Evolutionary conservation across 2,329 filamentous ascomycete genomes (phyloP).

Genomic region (Aspergillus nomiae): DNA sequence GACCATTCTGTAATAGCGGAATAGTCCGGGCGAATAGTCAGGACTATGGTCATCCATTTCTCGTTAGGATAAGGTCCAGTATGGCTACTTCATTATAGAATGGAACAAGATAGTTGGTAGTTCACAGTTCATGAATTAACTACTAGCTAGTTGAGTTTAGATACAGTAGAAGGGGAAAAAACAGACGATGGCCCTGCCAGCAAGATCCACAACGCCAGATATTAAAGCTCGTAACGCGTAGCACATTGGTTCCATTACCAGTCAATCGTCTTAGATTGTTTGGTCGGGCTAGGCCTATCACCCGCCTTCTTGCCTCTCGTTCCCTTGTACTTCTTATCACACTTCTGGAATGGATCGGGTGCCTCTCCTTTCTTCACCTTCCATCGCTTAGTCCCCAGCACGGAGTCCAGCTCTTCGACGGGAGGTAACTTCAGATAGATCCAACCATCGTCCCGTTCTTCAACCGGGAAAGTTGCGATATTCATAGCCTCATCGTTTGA

Average conservation of each 20-base stretch:
- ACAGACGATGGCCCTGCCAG: background rate
- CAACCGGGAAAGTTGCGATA: constrained; percentile 78
- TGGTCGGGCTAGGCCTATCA: constrained; percentile 20
- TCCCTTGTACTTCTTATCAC: constrained; percentile 59
- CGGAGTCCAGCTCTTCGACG: constrained; percentile 75
- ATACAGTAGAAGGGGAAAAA: background rate
- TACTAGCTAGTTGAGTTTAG: background rate
- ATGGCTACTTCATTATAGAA: background rate
- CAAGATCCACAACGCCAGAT: background rate
- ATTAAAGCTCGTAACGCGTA: background rate
- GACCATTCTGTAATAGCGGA: background rate
- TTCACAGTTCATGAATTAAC: background rate
- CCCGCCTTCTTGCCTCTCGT: constrained; percentile 56
- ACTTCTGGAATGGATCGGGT: constrained; percentile 55
- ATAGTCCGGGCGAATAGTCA: background rate
- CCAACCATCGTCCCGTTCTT: constrained; percentile 74
- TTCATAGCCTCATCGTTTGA: constrained; percentile 73
- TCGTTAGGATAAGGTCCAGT: background rate
- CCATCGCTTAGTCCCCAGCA: constrained; percentile 77
- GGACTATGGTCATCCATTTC: background rate
- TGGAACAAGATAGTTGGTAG: background rate
- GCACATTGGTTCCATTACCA: constrained; percentile 27
- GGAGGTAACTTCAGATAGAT: constrained; percentile 81
- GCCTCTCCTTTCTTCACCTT: constrained; percentile 73
- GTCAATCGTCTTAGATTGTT: constrained; percentile 34